Conservation (phyloP, 2,329 filamentous ascomycete species). For the Ustilaginoidea virens region DNA sequence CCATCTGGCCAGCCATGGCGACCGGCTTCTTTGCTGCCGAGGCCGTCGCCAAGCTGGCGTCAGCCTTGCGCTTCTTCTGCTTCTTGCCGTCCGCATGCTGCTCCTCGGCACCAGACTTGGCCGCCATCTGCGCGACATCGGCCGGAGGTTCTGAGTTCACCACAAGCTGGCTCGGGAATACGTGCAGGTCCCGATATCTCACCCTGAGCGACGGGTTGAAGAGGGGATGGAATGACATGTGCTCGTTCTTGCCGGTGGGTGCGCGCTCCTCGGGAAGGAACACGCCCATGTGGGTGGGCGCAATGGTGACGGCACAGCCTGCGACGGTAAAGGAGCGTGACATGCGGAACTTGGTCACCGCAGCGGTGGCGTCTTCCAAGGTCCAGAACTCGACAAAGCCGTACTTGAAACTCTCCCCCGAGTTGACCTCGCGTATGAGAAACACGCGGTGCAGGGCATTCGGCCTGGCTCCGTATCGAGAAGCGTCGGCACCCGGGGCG, state of each 20-base stretch:
- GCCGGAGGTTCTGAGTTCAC: conserved; percentile 36
- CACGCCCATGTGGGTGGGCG: conserved; percentile 71
- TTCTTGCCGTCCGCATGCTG: conserved; percentile 21
- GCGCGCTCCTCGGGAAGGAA: conserved; percentile 60
- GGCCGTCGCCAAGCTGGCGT: conserved; percentile 16
- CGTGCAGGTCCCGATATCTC: conserved; percentile 62
- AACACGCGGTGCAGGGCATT: conserved; percentile 65
- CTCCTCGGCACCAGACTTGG: conserved; percentile 9
- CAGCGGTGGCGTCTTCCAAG: conserved; percentile 59
- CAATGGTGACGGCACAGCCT: conserved; percentile 53
- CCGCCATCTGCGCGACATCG: conserved; percentile 11
- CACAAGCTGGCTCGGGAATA: conserved; percentile 51
- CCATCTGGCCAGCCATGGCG: conserved; percentile 27
- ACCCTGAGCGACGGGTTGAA: conserved; percentile 53
- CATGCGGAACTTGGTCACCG: conserved; percentile 54
- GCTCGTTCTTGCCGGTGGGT: conserved; percentile 35
- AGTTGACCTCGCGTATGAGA: conserved; percentile 56
- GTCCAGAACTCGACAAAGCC: conserved; percentile 75
- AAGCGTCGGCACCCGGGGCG: conserved; percentile 35
- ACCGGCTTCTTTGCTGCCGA: conserved; percentile 20
- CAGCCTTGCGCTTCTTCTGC: conserved; percentile 39
- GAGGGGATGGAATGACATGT: conserved; percentile 54
- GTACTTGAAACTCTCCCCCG: conserved; percentile 61
- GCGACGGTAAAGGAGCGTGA: conserved; percentile 65
- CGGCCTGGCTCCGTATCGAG: conserved; percentile 53